These are phyloP conservation scores for Metschnikowia anglica DNA, from an alignment of 805 yeast genomes.

Conservation along the genomic window DNA sequence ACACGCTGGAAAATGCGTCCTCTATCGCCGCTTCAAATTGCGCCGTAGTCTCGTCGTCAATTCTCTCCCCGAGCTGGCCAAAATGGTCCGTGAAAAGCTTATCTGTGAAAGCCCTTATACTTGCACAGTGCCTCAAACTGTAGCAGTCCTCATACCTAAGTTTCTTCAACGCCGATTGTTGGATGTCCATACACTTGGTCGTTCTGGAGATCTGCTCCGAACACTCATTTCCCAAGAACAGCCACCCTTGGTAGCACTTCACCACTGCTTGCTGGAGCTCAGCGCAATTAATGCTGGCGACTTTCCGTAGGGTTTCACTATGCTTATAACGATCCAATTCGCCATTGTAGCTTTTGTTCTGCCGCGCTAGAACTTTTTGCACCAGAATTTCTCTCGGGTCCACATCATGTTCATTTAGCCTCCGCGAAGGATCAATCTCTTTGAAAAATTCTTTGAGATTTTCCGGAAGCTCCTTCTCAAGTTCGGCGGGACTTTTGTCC, in stretches of 20 bases:
- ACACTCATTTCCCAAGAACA: constrained; percentile 32
- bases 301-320: constrained; percentile 26
- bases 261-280: constrained; percentile 39
- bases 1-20: constrained; percentile 29
- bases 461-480: constrained; percentile 35
- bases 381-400: constrained; percentile 30
- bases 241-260: constrained; percentile 37
- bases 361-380: constrained; percentile 24
- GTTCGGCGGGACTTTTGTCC: constrained; percentile 22
- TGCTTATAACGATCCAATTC: constrained; percentile 35
- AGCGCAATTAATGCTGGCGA: constrained; percentile 38
- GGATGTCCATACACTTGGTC: constrained; percentile 35
- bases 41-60: constrained; percentile 26
- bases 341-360: constrained; percentile 21
- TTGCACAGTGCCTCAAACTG: constrained; percentile 34
- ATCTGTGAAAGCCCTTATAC: constrained; percentile 38
- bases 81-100: constrained; percentile 35
- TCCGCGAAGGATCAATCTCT: constrained; percentile 29
- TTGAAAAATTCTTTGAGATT: constrained; percentile 33
- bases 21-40: constrained; percentile 34
- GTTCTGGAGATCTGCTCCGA: constrained; percentile 28
- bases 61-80: constrained; percentile 37
- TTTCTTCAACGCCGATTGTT: constrained; percentile 33
- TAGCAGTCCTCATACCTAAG: constrained; percentile 40
- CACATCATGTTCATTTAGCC: not conserved